Evolutionary conservation across 306 rosid species (phyloP), one percentile per base, ranked within the genome.

Genomic region (Senna siamea): DNA sequence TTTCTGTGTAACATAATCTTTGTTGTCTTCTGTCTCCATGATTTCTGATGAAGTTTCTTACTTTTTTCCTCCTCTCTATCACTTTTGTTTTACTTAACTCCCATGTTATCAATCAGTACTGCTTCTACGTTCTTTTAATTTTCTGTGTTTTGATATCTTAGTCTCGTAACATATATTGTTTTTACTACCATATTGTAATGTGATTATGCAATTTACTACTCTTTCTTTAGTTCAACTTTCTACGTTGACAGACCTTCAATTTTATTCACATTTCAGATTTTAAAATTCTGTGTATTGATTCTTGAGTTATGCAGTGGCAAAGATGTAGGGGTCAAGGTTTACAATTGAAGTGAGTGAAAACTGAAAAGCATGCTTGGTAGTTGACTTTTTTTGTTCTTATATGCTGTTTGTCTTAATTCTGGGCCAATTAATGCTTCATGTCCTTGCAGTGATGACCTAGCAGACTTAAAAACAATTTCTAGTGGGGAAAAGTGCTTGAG

Each of bases 341-440:
- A 77, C 70, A 68, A 70, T 57, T 66, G 58, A 78, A 59, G 96
- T 87, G 87, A 90, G 96, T 87, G 72, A 59, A 70, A 51, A 59
- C 77, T 67, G 51, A 11, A 58, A 69, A 35, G 55, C 76, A 52
- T 69, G 52, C 76, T 46, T 71, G 48, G 65, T 50, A 23, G 52
- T 74, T 66, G 38, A 38, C 30, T 66, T 70, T 34, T 67, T 46
- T 50, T 68, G 51, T 23, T n/a, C 35, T 28, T 48, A 12, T 64
- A 66, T 17, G 56, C 72, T 50, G 2, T 20, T 32, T 73, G 22
- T 68, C 66, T 48, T 18, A 80, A 47, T 81, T 76, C 34, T 6
- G 35, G 53, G 48, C 77, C 61, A 44, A 74, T 18, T 77, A 47
- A 71, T 67, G 43, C 47, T 83, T 40, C 72, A 66, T 80, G 11